These are phyloP conservation scores for Phialocephala subalpina DNA, from an alignment of 2,329 filamentous ascomycete species.

Conservation along the genomic window DNA sequence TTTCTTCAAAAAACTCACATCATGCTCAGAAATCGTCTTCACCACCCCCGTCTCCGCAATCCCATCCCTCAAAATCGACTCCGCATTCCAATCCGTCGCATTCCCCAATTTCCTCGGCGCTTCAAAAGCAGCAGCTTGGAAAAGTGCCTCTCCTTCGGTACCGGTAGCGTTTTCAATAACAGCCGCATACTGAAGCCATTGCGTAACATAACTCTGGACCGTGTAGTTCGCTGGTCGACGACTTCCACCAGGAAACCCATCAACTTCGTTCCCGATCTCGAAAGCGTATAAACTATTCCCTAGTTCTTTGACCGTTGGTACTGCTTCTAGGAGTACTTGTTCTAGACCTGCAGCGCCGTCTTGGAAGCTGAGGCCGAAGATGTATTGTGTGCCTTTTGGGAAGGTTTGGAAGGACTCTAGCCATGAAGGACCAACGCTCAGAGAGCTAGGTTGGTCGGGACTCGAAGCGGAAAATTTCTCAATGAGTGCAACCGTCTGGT, in stretches of 20 bases:
- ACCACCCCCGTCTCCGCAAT: not conserved
- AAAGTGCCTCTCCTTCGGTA: not conserved
- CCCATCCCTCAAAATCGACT: slow-evolving; percentile 10
- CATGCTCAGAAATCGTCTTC: not conserved
- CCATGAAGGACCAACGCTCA: slow-evolving; percentile 15
- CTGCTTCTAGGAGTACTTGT: not conserved
- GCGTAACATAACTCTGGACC: slow-evolving; percentile 17
- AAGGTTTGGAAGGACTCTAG: slow-evolving; percentile 22
- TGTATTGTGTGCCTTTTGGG: slow-evolving; percentile 18
- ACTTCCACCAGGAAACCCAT: slow-evolving; percentile 18
- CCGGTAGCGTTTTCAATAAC: slow-evolving; percentile 3
- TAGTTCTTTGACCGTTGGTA: not conserved
- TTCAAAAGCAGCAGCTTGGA: slow-evolving; percentile 22
- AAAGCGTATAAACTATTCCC: slow-evolving; percentile 19
- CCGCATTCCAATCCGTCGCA: slow-evolving; percentile 15
- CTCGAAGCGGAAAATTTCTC: not conserved
- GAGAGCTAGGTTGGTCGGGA: not conserved
- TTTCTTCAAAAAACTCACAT: not conserved
- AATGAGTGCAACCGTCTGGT: not conserved
- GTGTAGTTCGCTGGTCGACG: slow-evolving; percentile 20
- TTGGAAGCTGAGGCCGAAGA: slow-evolving; percentile 7
- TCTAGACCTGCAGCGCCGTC: not conserved
- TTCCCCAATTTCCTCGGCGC: slow-evolving; percentile 16
- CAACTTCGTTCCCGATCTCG: slow-evolving; percentile 28
- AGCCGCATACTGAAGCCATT: slow-evolving; percentile 20